These are phyloP conservation scores for Cyberlindnera amylophila DNA, from an alignment of 805 yeast genomes.

Conservation along the genomic window DNA sequence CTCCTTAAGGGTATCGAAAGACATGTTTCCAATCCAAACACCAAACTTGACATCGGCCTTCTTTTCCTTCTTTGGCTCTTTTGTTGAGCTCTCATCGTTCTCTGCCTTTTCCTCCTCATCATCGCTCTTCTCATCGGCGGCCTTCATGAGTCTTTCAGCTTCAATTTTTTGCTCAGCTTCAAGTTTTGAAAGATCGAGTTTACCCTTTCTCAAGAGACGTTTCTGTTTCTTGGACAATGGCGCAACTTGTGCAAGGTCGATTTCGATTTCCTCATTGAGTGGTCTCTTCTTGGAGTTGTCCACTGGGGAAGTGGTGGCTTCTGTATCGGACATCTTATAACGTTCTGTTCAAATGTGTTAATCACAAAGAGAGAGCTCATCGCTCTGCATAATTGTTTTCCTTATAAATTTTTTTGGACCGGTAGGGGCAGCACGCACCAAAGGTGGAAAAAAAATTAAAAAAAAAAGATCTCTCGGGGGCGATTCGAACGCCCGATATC, in stretches of 20 bases:
- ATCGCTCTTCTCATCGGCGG: constrained; percentile 31
- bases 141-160: constrained; percentile 35
- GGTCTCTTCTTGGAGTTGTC: constrained; percentile 21
- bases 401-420: constrained; percentile 1
- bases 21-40: constrained; percentile 92
- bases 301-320: not conserved
- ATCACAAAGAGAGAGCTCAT: too few relatives aligned
- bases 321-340: constrained; percentile 7
- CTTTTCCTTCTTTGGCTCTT: constrained; percentile 35
- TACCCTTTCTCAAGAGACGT: constrained; percentile 77
- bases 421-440: not conserved
- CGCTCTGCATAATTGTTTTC: too few relatives aligned
- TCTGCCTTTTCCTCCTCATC: constrained; percentile 18
- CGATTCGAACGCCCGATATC: constrained; percentile 50
- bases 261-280: constrained; percentile 46
- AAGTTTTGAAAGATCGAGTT: constrained; percentile 55
- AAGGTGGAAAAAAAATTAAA: not conserved
- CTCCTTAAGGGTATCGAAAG: constrained; percentile 78
- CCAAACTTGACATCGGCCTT: constrained; percentile 43
- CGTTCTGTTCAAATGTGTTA: not conserved
- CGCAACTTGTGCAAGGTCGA: constrained; percentile 62
- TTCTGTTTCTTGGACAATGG: constrained; percentile 92
- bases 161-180: constrained; percentile 38
- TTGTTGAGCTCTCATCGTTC: constrained; percentile 6
- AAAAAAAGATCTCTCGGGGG: constrained; percentile 41